Conservation (phyloP, 345 rosid genomes). For the Linum lewisii region DNA sequence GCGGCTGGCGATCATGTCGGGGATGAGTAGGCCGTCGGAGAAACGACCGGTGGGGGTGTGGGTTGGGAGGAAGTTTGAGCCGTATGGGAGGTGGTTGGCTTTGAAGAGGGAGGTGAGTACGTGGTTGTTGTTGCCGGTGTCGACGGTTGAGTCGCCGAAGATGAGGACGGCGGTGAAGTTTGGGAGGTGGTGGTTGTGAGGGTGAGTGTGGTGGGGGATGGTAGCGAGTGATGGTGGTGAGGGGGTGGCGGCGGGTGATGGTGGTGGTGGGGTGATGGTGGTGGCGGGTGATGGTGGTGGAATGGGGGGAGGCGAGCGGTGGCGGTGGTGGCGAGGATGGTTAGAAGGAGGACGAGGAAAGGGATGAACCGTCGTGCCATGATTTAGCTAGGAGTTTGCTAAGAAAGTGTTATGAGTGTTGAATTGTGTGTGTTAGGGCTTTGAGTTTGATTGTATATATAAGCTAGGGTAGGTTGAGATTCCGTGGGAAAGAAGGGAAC, state of each 20-base stretch:
- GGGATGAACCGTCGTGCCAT: too few relatives aligned
- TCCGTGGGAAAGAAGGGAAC: too few relatives aligned
- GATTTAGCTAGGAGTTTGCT: too few relatives aligned
- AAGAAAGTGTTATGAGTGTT: too few relatives aligned
- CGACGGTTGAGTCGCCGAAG: conserved; percentile 23
- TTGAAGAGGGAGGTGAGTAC: conserved; percentile 6
- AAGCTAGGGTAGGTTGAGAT: too few relatives aligned
- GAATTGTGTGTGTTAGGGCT: too few relatives aligned
- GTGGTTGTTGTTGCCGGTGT: conserved; percentile 21
- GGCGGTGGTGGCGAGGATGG: too few relatives aligned
- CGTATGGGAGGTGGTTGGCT: conserved; percentile 17
- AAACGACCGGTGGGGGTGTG: conserved; percentile 17
- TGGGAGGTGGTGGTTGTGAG: neutral
- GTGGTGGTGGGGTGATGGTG: neutral
- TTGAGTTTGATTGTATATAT: too few relatives aligned
- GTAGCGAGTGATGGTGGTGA: neutral
- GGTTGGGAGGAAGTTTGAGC: conserved; percentile 8
- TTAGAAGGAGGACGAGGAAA: too few relatives aligned
- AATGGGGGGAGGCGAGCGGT: neutral
- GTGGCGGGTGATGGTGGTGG: neutral
- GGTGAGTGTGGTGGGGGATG: neutral
- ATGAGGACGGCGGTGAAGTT: conserved; percentile 13
- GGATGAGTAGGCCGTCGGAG: conserved; percentile 18
- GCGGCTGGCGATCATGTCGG: conserved; percentile 14
- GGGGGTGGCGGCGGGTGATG: neutral